These are phyloP conservation scores for Schoenoplectus triqueter DNA, from an alignment of 202 grass and related monocot genomes.

Conservation along the genomic window DNA sequence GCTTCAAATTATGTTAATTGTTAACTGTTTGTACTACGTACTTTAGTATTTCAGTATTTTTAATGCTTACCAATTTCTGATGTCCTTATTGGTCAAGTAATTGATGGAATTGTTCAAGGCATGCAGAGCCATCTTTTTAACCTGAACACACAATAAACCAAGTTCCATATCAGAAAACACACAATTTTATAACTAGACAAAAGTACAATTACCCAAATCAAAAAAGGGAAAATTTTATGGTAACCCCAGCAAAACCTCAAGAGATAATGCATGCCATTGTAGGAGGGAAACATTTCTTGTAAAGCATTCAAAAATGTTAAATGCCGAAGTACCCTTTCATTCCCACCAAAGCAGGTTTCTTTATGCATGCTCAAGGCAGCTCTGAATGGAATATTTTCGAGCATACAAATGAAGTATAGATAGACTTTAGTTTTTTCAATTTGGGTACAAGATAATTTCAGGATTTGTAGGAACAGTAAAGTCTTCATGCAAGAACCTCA, in stretches of 20 bases:
- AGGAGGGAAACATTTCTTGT: not conserved
- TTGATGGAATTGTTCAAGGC: slow-evolving; percentile 47
- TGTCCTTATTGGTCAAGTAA: slow-evolving; percentile 40
- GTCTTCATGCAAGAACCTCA: slow-evolving; percentile 47
- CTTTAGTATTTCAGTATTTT: not conserved
- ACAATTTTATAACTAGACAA: not conserved
- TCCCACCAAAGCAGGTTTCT: not conserved
- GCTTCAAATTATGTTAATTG: not conserved
- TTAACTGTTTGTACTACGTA: not conserved
- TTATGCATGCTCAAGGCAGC: not conserved
- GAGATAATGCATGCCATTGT: not conserved
- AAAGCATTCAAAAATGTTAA: not conserved
- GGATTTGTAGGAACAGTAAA: not conserved
- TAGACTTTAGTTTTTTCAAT: not conserved
- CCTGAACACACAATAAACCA: slow-evolving; percentile 40
- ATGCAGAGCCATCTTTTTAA: slow-evolving; percentile 78
- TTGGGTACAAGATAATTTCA: not conserved
- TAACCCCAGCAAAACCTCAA: slow-evolving; percentile 7
- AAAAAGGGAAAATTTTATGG: not conserved
- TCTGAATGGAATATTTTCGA: not conserved
- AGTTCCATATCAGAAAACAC: slow-evolving; percentile 1
- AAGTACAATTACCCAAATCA: slow-evolving; percentile 5
- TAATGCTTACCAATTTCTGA: slow-evolving; percentile 28
- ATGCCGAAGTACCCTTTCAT: not conserved
- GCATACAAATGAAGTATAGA: not conserved